Conservation (phyloP, 768 basidiomycete species). For the Auricularia auricula-judae region DNA sequence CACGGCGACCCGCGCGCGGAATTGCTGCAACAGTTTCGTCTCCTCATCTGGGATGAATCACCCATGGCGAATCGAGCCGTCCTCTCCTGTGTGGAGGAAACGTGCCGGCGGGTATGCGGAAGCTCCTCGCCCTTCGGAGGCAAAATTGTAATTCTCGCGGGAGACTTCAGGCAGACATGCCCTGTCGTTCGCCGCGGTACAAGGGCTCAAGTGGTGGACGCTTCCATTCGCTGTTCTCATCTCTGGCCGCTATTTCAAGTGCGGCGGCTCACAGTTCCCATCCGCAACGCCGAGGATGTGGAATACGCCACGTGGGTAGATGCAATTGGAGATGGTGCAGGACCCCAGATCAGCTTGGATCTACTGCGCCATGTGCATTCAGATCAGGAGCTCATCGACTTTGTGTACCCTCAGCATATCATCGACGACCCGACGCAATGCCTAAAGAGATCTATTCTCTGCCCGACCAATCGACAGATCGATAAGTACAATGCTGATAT, state of each 20-base stretch:
- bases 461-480: constrained; percentile 10
- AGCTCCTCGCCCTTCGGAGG: constrained; percentile 25
- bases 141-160: constrained; percentile 24
- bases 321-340: constrained; percentile 25
- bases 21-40: constrained; percentile 19
- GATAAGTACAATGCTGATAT: too few relatives aligned
- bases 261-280: too few relatives aligned
- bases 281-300: too few relatives aligned
- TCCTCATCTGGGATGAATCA: constrained; percentile 16
- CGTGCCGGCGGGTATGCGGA: constrained; percentile 18
- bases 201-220: constrained; percentile 2
- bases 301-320: constrained; percentile 20
- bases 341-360: constrained; percentile 15
- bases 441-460: too few relatives aligned
- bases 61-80: constrained; percentile 30
- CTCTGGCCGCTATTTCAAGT: too few relatives aligned
- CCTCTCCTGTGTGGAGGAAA: constrained; percentile 24
- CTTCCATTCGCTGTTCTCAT: constrained; percentile 16
- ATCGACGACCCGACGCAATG: constrained; percentile 2
- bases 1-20: constrained; percentile 18
- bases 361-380: constrained; percentile 11
- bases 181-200: constrained; percentile 26
- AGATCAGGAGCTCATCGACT: constrained; percentile 14
- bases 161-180: constrained; percentile 31
- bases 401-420: constrained; percentile 19